Evolutionary conservation across 257 asterid species (phyloP).

Genomic region (Gentiana straminea): DNA sequence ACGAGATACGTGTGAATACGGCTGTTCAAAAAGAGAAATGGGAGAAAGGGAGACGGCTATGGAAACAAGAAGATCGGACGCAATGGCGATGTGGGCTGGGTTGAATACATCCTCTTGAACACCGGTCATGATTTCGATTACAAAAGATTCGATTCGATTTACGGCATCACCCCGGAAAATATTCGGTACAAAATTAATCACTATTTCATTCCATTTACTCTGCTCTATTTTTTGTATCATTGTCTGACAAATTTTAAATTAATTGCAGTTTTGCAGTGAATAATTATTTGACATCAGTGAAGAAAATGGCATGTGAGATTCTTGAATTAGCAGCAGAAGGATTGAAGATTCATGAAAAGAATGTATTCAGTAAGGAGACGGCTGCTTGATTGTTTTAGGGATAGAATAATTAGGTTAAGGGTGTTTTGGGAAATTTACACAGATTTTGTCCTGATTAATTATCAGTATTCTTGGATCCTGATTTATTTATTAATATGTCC

Average conservation of each 20-base stretch:
- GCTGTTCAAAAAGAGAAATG: no score
- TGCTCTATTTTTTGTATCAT: background rate
- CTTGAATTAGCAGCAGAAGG: slow-evolving; percentile 31
- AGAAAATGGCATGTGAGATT: slow-evolving; percentile 29
- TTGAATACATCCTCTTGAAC: slow-evolving; percentile 54
- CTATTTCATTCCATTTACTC: background rate
- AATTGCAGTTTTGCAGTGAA: slow-evolving; percentile 20
- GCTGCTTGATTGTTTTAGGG: no score
- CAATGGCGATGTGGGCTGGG: slow-evolving; percentile 62
- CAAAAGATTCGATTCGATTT: slow-evolving; percentile 32
- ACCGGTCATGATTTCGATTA: slow-evolving; percentile 31
- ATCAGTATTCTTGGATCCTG: no score
- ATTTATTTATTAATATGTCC: no score
- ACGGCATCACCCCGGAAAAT: slow-evolving; percentile 45
- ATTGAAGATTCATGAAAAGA: slow-evolving; percentile 18
- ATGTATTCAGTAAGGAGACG: slow-evolving; percentile 18
- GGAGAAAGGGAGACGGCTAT: slow-evolving; percentile 37
- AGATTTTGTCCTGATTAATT: no score
- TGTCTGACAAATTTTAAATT: no score
- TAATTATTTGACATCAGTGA: slow-evolving; percentile 19
- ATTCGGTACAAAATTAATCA: no score
- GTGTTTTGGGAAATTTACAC: no score
- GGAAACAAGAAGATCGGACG: slow-evolving; percentile 55
- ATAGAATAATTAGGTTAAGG: no score
- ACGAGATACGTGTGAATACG: no score